Base-by-base conservation (phyloP, 768 basidiomycete species). In the Amanita fuliginea region DNA sequence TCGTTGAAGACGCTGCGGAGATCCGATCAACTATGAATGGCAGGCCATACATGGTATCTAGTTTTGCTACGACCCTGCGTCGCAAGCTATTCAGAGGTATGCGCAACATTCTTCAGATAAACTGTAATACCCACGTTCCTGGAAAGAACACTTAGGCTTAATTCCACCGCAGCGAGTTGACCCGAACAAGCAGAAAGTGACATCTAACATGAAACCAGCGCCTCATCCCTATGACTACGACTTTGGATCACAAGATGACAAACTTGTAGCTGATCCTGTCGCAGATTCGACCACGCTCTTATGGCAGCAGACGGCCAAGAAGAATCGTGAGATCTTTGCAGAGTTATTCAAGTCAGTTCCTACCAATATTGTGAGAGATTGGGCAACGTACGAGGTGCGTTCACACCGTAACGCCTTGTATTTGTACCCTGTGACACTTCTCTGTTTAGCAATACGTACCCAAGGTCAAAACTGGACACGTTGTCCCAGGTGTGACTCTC, bases 331-430 rank as follows among this genome's bases (percentile, higher is more conserved):
- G 60, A 74, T 93, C 49, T 95, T 91, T 57, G 82, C 85, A 4
- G 87, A 90, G 66, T 57, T 93, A 26, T 96, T 95, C 73, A 74
- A 81, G 35, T 82, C 86, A n/a, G 78, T 90, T 13, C 91, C 92
- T 3, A 84, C 81, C 10, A 91, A 96, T 65, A 64, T 84, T 22
- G 84, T 94, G 44, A 74, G 81, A 53, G 73, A 74, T 49, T 93
- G 88, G 90, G 67, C 74, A 7, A 76, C 79, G 4, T 95, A 93
- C 60, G 81, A 85, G 46, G 86, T 86, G 56, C 24, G 78, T 64
- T 49, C 18, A 18, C 10, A 7, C 4, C 49, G 18, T 24, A 26
- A 41, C 55, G 24, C 19, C 53, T 21, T 3, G 18, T 4, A 47
- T 26, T 34, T 43, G 32, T 43, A 42, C 28, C n/a, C 7, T 42